phyloP scores from a whole-genome alignment of 2,329 filamentous ascomycete genomes.

The Dactylellina drechsleri region DNA sequence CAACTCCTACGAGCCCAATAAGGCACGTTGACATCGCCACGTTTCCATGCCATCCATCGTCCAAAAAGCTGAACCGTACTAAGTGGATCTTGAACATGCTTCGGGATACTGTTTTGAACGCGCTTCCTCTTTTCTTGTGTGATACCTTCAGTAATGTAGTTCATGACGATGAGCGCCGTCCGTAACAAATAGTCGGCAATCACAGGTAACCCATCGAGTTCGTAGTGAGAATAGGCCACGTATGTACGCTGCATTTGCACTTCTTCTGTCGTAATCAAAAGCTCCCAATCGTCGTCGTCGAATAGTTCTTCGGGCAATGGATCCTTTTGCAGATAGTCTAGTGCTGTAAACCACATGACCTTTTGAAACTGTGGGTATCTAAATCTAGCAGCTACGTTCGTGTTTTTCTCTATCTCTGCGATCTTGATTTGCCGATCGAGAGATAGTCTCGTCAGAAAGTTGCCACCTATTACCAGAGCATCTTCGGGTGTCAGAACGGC shows the following conservation, averaged over 20 bases:
- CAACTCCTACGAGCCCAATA: slow-evolving; percentile 70
- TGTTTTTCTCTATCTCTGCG: slow-evolving; percentile 73
- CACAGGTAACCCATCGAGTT: slow-evolving; percentile 57
- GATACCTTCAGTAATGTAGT: slow-evolving; percentile 66
- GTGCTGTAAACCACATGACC: slow-evolving; percentile 74
- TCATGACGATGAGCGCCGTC: slow-evolving; percentile 57
- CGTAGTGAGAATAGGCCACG: slow-evolving; percentile 61
- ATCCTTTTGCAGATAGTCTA: slow-evolving; percentile 73
- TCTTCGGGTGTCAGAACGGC: slow-evolving; percentile 77
- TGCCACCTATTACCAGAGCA: slow-evolving; percentile 76
- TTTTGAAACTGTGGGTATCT: slow-evolving; percentile 76
- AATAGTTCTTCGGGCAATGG: slow-evolving; percentile 70
- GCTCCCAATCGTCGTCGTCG: slow-evolving; percentile 65
- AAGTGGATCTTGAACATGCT: slow-evolving; percentile 71
- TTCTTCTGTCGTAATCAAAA: slow-evolving; percentile 73
- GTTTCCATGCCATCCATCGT: slow-evolving; percentile 75
- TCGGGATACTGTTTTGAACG: slow-evolving; percentile 72
- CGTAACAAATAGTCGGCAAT: slow-evolving; percentile 57
- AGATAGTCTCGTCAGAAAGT: slow-evolving; percentile 73
- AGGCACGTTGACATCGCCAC: slow-evolving; percentile 71
- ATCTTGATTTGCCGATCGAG: slow-evolving; percentile 75
- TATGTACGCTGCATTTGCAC: slow-evolving; percentile 69
- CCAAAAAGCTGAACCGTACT: slow-evolving; percentile 70
- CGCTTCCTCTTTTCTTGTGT: slow-evolving; percentile 70
- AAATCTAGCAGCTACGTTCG: slow-evolving; percentile 73